These are phyloP conservation scores for Eucalyptus victrix DNA, from an alignment of 345 rosid species.

Conservation along the genomic window DNA sequence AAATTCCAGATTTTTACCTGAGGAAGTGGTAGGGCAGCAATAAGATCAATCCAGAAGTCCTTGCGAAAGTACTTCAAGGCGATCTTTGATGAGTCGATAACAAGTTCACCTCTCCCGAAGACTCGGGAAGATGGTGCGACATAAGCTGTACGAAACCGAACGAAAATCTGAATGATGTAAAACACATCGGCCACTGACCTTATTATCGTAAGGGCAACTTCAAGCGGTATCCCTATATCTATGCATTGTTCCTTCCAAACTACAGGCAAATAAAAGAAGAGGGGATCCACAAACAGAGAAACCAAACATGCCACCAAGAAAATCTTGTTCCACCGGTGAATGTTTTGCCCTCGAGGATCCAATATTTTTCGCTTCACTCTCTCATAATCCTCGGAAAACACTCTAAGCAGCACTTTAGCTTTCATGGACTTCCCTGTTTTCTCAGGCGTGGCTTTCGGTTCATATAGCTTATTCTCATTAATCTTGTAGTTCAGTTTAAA, in stretches of 20 bases:
- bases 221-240: slow-evolving; percentile 37
- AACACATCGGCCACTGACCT: slow-evolving; percentile 72
- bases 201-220: slow-evolving; percentile 42
- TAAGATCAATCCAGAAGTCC: slow-evolving; percentile 59
- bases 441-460: slow-evolving; percentile 4
- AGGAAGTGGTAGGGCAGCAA: slow-evolving; percentile 88
- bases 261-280: slow-evolving; percentile 60
- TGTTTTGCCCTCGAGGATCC: slow-evolving; percentile 62
- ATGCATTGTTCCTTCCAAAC: slow-evolving; percentile 46
- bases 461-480: slow-evolving; percentile 29
- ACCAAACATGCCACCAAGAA: slow-evolving; percentile 59
- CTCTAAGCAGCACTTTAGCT: slow-evolving; percentile 63
- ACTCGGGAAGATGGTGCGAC: slow-evolving; percentile 87
- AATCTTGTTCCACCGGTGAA: slow-evolving; percentile 63
- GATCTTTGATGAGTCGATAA: slow-evolving; percentile 52
- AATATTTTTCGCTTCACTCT: slow-evolving; percentile 45
- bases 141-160: slow-evolving; percentile 68
- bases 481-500: slow-evolving; percentile 29
- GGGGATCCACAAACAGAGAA: slow-evolving; percentile 76
- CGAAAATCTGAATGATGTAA: slow-evolving; percentile 53
- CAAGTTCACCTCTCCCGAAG: slow-evolving; percentile 88
- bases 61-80: slow-evolving; percentile 41
- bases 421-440: slow-evolving; percentile 32
- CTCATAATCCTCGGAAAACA: slow-evolving; percentile 69
- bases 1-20: slow-evolving; percentile 18